phyloP scores from a whole-genome alignment of 805 yeast genomes.

The Groenewaldozyma tartarivorans region DNA sequence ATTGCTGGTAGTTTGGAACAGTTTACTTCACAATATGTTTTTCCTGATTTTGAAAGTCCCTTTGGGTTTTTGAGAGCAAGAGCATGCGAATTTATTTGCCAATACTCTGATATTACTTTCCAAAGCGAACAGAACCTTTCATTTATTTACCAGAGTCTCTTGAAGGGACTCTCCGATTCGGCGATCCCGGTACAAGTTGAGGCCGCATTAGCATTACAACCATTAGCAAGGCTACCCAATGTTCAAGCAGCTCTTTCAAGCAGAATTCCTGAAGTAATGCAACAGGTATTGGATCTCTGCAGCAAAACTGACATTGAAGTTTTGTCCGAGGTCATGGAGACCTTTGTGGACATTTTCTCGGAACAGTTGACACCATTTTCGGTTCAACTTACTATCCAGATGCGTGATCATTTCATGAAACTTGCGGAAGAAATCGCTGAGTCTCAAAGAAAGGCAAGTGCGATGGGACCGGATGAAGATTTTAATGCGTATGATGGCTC shows the following conservation, averaged over 20 bases:
- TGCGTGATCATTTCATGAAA: constrained; percentile 62
- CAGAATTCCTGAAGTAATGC: constrained; percentile 74
- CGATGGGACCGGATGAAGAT: constrained; percentile 28
- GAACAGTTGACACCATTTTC: constrained; percentile 90
- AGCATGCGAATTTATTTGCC: constrained; percentile 39
- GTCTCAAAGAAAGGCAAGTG: constrained; percentile 33
- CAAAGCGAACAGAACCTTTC: constrained; percentile 58
- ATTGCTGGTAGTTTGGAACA: constrained; percentile 55
- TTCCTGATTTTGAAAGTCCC: constrained; percentile 60
- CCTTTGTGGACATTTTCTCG: constrained; percentile 81
- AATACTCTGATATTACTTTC: constrained; percentile 55
- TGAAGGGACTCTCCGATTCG: constrained; percentile 37
- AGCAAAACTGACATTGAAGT: constrained; percentile 81
- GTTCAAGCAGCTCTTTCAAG: constrained; percentile 60
- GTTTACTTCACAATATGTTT: constrained; percentile 51
- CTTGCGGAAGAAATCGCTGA: constrained; percentile 64
- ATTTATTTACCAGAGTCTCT: constrained; percentile 33
- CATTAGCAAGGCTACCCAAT: constrained; percentile 53
- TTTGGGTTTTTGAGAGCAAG: constrained; percentile 60
- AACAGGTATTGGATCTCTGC: constrained; percentile 61
- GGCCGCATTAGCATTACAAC: constrained; percentile 79
- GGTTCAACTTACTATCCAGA: constrained; percentile 45
- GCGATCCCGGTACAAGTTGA: constrained; percentile 70
- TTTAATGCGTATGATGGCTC: constrained; percentile 23
- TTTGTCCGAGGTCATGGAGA: constrained; percentile 86